Percentiles rank a stretch among this genome's conserved stretches.
Evolutionary conservation across 345 rosid genomes (phyloP).

Genomic region (Linum trigynum): DNA sequence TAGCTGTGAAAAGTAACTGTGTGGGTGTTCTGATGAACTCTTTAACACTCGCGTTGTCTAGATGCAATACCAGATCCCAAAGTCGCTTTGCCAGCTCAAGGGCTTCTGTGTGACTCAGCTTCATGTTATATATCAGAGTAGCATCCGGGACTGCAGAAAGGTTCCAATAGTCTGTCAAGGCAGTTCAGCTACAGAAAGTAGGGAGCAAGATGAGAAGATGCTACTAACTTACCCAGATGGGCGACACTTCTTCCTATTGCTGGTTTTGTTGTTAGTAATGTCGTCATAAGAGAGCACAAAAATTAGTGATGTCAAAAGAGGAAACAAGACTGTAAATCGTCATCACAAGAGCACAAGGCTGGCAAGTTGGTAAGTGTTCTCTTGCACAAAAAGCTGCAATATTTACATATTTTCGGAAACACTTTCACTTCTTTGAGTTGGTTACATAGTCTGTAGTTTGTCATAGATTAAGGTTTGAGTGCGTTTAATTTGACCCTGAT

Average conservation of each 20-base stretch:
- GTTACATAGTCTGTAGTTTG: no score
- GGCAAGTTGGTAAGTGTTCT: no score
- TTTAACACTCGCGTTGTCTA: constrained; percentile 25
- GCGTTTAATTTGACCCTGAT: no score
- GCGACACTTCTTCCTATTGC: neutral
- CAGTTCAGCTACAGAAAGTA: neutral
- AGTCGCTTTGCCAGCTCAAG: constrained; percentile 26
- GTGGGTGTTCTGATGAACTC: constrained; percentile 22
- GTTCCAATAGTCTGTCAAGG: neutral
- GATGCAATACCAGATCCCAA: constrained; percentile 19
- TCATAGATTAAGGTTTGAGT: no score
- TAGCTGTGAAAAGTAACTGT: constrained; percentile 29
- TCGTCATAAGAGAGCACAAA: neutral
- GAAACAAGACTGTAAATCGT: constrained; percentile 1
- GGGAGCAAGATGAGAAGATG: neutral
- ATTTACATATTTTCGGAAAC: no score
- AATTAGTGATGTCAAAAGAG: constrained; percentile 3
- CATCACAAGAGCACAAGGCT: no score
- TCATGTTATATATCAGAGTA: constrained; percentile 10
- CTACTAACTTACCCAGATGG: neutral
- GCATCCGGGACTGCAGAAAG: constrained; percentile 28
- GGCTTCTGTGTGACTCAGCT: constrained; percentile 22
- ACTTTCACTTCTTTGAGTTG: no score
- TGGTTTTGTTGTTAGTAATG: neutral
- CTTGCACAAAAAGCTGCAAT: no score